Conservation (phyloP, 208 protist genomes). For the Kentomonas sorsogonicus region DNA sequence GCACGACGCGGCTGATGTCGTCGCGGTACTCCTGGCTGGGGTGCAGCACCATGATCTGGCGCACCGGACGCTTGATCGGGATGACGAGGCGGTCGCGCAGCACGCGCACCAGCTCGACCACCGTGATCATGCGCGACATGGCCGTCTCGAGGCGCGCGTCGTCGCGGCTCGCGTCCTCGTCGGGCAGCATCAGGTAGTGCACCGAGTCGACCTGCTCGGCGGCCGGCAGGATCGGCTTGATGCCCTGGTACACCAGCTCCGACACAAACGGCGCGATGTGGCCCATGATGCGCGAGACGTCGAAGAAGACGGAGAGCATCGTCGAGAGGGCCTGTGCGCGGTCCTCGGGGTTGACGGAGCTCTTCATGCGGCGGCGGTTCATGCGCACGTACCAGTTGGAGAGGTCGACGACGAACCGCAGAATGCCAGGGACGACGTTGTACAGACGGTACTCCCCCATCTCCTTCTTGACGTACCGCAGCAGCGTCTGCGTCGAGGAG, state of each 20-base stretch:
- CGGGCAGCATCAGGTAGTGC: conserved; percentile 92
- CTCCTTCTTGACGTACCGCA: conserved; percentile 93
- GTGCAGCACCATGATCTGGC: conserved; percentile 87
- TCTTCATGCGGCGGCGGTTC: conserved; percentile 96
- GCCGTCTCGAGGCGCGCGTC: conserved; percentile 65
- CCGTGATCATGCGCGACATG: conserved; percentile 84
- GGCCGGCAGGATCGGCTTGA: conserved; percentile 87
- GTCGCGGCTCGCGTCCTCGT: conserved; percentile 65
- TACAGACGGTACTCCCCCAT: conserved; percentile 98
- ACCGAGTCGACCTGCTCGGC: conserved; percentile 85
- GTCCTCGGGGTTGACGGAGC: conserved; percentile 63
- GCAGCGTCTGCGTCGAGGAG: conserved; percentile 87
- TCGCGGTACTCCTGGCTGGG: conserved; percentile 59
- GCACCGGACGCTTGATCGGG: conserved; percentile 89
- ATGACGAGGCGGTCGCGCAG: conserved; percentile 93
- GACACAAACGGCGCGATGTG: conserved; percentile 99
- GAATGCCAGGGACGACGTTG: conserved; percentile 97
- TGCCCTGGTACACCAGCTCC: conserved; percentile 97
- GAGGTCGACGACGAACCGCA: conserved; percentile 97
- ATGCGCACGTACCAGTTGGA: conserved; percentile 99
- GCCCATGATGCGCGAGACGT: conserved; percentile 88
- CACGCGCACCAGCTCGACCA: conserved; percentile 93
- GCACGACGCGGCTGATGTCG: conserved; percentile 62
- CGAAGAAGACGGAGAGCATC: conserved; percentile 93
- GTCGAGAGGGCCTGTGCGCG: conserved; percentile 77